phyloP scores from a whole-genome alignment of 2,329 filamentous ascomycete species.

The Atkinsonella hypoxylon region DNA sequence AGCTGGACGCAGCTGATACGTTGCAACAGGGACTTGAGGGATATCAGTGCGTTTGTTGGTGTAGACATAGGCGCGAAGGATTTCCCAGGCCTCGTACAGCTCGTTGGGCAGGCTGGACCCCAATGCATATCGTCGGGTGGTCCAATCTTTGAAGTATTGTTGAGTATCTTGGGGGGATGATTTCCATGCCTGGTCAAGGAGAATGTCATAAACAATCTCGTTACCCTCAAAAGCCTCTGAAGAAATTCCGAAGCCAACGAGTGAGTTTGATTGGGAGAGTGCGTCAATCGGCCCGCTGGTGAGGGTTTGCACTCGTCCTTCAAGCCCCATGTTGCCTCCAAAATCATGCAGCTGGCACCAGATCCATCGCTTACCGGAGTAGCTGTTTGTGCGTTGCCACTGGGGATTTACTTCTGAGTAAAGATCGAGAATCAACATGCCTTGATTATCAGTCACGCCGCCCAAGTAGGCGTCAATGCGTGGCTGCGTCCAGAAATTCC shows the following conservation, averaged over 20 bases:
- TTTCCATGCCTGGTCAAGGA: conserved; percentile 40
- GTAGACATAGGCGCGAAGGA: conserved; percentile 31
- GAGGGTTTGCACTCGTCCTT: conserved; percentile 36
- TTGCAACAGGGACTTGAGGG: conserved; percentile 30
- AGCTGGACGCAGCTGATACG: conserved; percentile 32
- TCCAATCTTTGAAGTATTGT: conserved; percentile 34
- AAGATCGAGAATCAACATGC: conserved; percentile 39
- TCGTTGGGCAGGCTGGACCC: conserved; percentile 14
- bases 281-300: conserved; percentile 35
- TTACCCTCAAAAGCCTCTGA: conserved; percentile 41
- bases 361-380: conserved; percentile 40
- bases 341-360: conserved; percentile 41
- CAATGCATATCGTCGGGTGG: conserved; percentile 26
- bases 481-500: conserved; percentile 30
- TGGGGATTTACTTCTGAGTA: conserved; percentile 36
- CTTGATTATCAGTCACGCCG: conserved; percentile 27
- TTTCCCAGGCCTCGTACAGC: conserved; percentile 33
- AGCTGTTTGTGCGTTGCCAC: conserved; percentile 37
- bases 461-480: conserved; percentile 36
- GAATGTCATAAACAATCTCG: conserved; percentile 37
- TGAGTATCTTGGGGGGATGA: conserved; percentile 28
- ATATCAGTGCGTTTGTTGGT: conserved; percentile 34
- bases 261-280: conserved; percentile 24
- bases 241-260: conserved; percentile 36
- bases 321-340: conserved; percentile 36